Evolutionary conservation across 129 eudicot species (phyloP).

Genomic region (sunflower (Helianthus annuus)): HanXRQr2.0-SUNRISE NC_035446.2:34401615-34402114

Average conservation of each 20-base stretch:
- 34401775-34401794: neutral
- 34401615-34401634: slow-evolving; percentile 79
- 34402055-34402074: neutral
- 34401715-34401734: slow-evolving; percentile 76
- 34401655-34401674: slow-evolving; percentile 45
- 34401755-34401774: neutral
- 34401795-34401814: neutral
- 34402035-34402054: neutral
- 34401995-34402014: neutral
- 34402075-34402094: neutral
- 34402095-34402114: too few species aligned
- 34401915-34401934: neutral
- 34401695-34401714: slow-evolving; percentile 58
- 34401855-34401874: neutral
- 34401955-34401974: neutral
- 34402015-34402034: neutral
- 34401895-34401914: slow-evolving; percentile 4
- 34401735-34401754: slow-evolving; percentile 6
- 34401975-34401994: neutral
- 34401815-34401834: neutral
- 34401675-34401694: slow-evolving; percentile 43
- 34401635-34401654: slow-evolving; percentile 37
- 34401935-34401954: neutral
- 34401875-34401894: neutral
- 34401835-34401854: neutral